phyloP scores from a whole-genome alignment of 1,139 yeast species.

The Pneumocystis wakefieldiae region DNA sequence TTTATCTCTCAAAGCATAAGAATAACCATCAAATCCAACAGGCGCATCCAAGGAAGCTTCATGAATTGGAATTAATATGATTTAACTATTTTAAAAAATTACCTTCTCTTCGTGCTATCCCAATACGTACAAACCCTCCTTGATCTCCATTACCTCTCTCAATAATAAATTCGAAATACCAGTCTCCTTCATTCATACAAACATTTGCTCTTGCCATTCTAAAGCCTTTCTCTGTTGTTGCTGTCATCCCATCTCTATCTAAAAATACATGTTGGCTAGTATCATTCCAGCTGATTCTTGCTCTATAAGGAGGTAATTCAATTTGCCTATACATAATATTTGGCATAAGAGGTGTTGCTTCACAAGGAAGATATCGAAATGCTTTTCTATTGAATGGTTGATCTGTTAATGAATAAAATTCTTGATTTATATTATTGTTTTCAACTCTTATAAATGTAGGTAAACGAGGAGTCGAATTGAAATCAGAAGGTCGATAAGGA shows the following conservation, averaged over 20 bases:
- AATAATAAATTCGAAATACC: constrained; percentile 64
- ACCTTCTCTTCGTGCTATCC: constrained; percentile 60
- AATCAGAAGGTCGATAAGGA: constrained; percentile 18
- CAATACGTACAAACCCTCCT: constrained; percentile 56
- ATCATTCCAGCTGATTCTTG: constrained; percentile 58
- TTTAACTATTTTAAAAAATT: neutral
- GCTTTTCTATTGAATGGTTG: constrained; percentile 69
- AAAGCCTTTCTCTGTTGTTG: constrained; percentile 55
- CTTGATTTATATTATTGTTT: constrained; percentile 5
- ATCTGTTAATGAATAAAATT: constrained; percentile 46
- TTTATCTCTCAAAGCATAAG: constrained; percentile 76
- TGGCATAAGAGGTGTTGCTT: constrained; percentile 48
- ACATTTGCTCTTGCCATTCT: constrained; percentile 62
- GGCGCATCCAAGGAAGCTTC: constrained; percentile 79
- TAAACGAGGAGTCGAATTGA: constrained; percentile 16
- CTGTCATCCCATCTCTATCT: constrained; percentile 24
- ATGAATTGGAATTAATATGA: neutral
- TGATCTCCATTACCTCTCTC: constrained; percentile 22
- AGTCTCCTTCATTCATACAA: constrained; percentile 61
- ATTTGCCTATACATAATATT: constrained; percentile 57
- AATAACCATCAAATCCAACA: constrained; percentile 87
- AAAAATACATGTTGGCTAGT: constrained; percentile 46
- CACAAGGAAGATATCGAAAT: constrained; percentile 66
- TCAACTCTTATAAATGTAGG: constrained; percentile 15
- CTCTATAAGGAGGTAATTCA: constrained; percentile 53